Base-by-base conservation (phyloP, 1,284 basidiomycete genomes). In the Leccinum angustisporum region DNA sequence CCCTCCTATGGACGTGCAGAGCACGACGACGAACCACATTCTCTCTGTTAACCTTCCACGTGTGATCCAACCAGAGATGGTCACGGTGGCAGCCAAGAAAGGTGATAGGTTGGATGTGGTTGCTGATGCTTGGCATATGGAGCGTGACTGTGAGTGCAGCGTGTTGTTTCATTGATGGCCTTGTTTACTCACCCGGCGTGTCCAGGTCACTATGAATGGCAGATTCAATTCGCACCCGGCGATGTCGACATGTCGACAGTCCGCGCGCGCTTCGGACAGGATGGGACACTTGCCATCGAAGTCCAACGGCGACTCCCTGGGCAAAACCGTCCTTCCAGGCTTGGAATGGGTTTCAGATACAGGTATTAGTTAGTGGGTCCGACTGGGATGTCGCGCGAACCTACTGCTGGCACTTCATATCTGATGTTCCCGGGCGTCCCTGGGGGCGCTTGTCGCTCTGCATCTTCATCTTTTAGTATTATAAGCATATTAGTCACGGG, bases 41-140 rank as follows among this genome's bases (percentile, higher is more conserved):
- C 61, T 73, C 5, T 76, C 74, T 0, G 78, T 84, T 16, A 70
- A 74, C 52, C 78, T 85, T 30, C 81, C 81, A 18, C 69, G 67
- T 58, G 72, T 71, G 18, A 80, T 83, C 57, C 75, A 78, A 64
- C 78, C 81, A 1, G 83, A 85, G 66, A 85, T 86, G 83, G 79
- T 85, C 16, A 85, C 83, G 1, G 77, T 85, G 46, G 78, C 79
- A 25, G 84, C 79, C 34, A 81, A 81, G 65, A 82, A 79, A 63
- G 83, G 83, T 3, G 80, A 83, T 65, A 79, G 77, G 64, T 67
- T 85, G 43, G 76, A 78, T 63, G 77, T 85, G 9, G 77, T 85
- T 43, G 84, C 83, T 34, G 83, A 86, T 68, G 83, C 81, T 43
- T 85, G 84, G 83, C 80, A 85, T 70, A 77, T 81, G 72, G 83